Evolutionary conservation across 805 yeast genomes (phyloP).

Genomic region (Sugiyamaella americana): DNA sequence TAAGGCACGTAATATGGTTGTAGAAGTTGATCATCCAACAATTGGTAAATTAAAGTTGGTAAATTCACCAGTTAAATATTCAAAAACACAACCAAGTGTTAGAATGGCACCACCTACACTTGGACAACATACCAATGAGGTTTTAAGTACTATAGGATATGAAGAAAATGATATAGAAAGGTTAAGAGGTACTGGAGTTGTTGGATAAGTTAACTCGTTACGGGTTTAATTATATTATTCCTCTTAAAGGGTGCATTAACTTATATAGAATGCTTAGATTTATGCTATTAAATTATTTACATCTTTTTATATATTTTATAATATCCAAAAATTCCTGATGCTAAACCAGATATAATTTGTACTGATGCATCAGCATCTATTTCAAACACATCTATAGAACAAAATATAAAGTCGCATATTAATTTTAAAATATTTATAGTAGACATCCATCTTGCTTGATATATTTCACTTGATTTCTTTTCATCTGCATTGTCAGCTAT

Average conservation of each 20-base stretch:
- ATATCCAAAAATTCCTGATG: slow-evolving; percentile 22
- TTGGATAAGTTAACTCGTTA: no score
- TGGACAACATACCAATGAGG: slow-evolving; percentile 35
- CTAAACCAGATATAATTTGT: slow-evolving; percentile 25
- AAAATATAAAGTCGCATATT: slow-evolving; percentile 25
- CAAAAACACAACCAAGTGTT: slow-evolving; percentile 32
- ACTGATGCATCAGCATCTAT: slow-evolving; percentile 15
- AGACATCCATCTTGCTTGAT: slow-evolving; percentile 6
- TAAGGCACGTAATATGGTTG: slow-evolving; percentile 34
- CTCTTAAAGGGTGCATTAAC: no score
- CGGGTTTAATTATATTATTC: no score
- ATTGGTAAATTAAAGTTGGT: slow-evolving; percentile 35
- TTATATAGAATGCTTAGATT: not conserved
- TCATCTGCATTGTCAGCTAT: not conserved
- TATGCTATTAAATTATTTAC: no score
- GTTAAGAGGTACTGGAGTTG: slow-evolving; percentile 25
- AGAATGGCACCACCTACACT: slow-evolving; percentile 35
- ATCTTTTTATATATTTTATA: slow-evolving; percentile 19
- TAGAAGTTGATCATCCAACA: slow-evolving; percentile 31
- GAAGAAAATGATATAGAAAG: slow-evolving; percentile 21
- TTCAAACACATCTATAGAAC: slow-evolving; percentile 26
- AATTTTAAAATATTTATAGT: slow-evolving; percentile 22
- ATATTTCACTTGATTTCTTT: not conserved
- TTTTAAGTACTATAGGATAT: slow-evolving; percentile 26
- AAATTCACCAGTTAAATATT: slow-evolving; percentile 36